Percentiles rank a stretch among this genome's conserved stretches.
Evolutionary conservation across 345 rosid species (phyloP).

Genomic region (Eucalyptus pauciflora): DNA sequence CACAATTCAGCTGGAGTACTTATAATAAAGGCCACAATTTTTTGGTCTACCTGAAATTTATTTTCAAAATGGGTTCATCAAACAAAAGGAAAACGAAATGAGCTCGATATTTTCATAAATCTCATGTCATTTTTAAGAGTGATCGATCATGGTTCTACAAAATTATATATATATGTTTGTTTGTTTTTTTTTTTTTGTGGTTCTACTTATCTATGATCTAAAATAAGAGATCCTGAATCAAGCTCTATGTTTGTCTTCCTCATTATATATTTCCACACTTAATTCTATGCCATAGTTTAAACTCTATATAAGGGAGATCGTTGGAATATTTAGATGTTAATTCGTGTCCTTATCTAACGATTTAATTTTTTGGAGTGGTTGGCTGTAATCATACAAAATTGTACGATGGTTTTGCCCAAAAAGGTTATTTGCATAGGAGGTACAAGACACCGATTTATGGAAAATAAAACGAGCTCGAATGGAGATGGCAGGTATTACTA

Average conservation of each 20-base stretch:
- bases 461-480: neutral
- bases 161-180: too few species aligned
- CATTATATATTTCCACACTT: neutral
- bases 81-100: neutral
- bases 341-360: too few species aligned
- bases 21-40: neutral
- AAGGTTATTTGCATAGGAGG: too few species aligned
- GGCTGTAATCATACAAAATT: neutral
- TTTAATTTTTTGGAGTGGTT: too few species aligned
- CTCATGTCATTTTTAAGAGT: neutral
- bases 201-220: too few species aligned
- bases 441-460: too few species aligned
- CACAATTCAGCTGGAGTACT: neutral
- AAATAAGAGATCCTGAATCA: too few species aligned
- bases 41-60: neutral
- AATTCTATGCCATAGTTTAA: neutral
- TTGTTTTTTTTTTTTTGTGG: too few species aligned
- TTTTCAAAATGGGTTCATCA: neutral
- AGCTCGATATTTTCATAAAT: neutral
- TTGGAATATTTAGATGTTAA: neutral
- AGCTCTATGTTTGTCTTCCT: too few species aligned
- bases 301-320: neutral
- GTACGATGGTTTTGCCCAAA: neutral
- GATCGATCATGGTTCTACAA: neutral
- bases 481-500: neutral